phyloP scores from a whole-genome alignment of 768 basidiomycete species.

The Calocera viscosa region DNA sequence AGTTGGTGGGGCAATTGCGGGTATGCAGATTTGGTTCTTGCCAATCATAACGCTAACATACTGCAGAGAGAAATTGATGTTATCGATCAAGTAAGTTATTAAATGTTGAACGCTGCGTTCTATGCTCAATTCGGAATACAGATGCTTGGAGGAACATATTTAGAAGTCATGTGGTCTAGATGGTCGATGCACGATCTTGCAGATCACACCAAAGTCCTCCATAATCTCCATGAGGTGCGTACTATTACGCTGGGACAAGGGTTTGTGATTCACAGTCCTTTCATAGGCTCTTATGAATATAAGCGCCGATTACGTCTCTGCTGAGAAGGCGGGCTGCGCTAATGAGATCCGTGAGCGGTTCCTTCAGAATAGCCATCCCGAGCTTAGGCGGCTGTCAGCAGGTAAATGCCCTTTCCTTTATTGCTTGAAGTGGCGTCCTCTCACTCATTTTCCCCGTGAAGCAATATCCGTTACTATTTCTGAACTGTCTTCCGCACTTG shows the following conservation, averaged over 20 bases:
- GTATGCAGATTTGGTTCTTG: background rate
- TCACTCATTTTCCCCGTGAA: background rate
- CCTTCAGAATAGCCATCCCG: background rate
- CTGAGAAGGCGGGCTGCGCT: background rate
- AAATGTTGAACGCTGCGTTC: background rate
- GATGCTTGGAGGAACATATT: background rate
- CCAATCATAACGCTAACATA: background rate
- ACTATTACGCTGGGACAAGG: too few species aligned
- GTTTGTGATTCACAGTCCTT: background rate
- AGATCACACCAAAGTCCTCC: background rate
- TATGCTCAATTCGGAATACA: background rate
- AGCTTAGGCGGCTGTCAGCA: background rate
- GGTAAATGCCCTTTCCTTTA: background rate
- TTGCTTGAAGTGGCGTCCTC: background rate
- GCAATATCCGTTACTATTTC: background rate
- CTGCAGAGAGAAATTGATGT: background rate
- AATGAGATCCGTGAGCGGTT: background rate
- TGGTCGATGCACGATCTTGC: background rate
- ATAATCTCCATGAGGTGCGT: background rate
- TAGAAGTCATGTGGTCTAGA: background rate
- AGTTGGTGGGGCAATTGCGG: background rate
- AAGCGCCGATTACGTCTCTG: background rate
- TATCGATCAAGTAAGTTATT: background rate
- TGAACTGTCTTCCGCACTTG: background rate
- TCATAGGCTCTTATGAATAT: background rate